Evolutionary conservation across 495 filamentous ascomycete genomes (phyloP).

Genomic region (Filosporella fistucella): DNA sequence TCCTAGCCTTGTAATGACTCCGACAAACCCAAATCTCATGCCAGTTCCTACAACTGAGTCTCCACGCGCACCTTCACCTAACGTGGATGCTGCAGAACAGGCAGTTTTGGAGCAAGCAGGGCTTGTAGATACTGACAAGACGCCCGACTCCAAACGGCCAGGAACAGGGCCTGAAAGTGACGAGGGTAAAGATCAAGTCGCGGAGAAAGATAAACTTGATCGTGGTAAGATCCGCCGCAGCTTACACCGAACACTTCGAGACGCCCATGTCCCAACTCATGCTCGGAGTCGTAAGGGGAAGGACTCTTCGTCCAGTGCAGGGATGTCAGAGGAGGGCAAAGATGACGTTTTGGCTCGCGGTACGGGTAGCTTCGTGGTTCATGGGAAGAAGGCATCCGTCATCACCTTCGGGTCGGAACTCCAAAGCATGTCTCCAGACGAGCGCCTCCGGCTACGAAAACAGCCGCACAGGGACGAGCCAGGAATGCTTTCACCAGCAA

Average conservation of each 20-base stretch:
- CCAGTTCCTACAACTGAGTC: constrained; percentile 19
- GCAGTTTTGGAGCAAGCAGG: constrained; percentile 48
- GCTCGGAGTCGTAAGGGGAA: constrained; percentile 72
- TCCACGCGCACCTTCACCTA: constrained; percentile 20
- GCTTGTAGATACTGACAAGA: constrained; percentile 29
- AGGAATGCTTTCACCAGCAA: constrained; percentile 1
- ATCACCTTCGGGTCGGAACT: constrained; percentile 92
- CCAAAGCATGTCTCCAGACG: constrained; percentile 75
- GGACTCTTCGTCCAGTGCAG: constrained; percentile 61
- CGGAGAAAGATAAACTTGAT: constrained; percentile 39
- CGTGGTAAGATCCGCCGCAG: constrained; percentile 67
- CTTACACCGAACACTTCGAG: constrained; percentile 89
- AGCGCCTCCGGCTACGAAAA: constrained; percentile 50
- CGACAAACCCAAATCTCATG: constrained; percentile 18
- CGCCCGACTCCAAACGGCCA: constrained; percentile 14
- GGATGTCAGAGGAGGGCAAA: constrained; percentile 58
- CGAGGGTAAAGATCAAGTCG: constrained; percentile 29
- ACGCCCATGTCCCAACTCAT: constrained; percentile 62
- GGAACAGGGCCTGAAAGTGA: constrained; percentile 16
- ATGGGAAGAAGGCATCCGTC: constrained; percentile 96
- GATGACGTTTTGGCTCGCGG: constrained; percentile 70
- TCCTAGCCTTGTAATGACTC: constrained; percentile 15
- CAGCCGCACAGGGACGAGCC: constrained; percentile 20
- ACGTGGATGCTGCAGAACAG: constrained; percentile 42
- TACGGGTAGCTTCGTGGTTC: constrained; percentile 86